A percentile compares a stretch with the other conserved stretches of the same genome.
These are phyloP conservation scores for Aspergillus persii DNA, from an alignment of 2,329 filamentous ascomycete genomes.

Conservation along the genomic window DNA sequence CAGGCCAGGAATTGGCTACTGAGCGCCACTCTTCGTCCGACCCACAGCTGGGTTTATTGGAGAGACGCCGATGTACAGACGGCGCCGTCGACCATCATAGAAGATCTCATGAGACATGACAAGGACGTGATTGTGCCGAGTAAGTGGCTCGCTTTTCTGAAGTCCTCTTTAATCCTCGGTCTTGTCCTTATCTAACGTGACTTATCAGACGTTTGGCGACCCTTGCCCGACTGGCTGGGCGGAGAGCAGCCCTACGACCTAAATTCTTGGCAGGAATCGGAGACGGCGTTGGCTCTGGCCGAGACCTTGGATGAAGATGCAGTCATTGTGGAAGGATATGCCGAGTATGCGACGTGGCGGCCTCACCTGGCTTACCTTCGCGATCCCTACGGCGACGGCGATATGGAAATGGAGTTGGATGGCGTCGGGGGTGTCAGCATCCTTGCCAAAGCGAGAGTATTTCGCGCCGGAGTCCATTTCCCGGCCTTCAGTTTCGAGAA, in stretches of 20 bases:
- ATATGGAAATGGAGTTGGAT: conserved; percentile 99
- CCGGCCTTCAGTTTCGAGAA: conserved; percentile 98
- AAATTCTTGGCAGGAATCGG: conserved; percentile 99
- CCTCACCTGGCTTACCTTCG: conserved; percentile 95
- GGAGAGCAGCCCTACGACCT: conserved; percentile 98
- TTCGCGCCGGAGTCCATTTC: conserved; percentile 93
- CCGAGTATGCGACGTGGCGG: conserved; percentile 97
- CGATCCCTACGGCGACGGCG: conserved; percentile 94
- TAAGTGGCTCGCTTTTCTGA: conserved; percentile 52
- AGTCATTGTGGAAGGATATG: conserved; percentile 97
- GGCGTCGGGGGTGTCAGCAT: conserved; percentile 98
- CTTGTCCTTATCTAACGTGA: conserved; percentile 16
- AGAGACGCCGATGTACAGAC: conserved; percentile 98
- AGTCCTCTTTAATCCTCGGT: neutral
- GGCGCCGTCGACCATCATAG: conserved; percentile 91
- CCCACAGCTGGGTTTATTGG: conserved; percentile 99
- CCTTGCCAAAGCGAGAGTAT: conserved; percentile 90
- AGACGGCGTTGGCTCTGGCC: conserved; percentile 88
- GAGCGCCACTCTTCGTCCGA: conserved; percentile 86
- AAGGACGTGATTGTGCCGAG: conserved; percentile 98
- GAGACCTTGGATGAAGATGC: conserved; percentile 96
- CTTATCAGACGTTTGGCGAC: conserved; percentile 85
- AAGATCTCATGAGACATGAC: conserved; percentile 98
- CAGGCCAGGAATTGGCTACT: conserved; percentile 96
- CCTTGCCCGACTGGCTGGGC: conserved; percentile 97